Evolutionary conservation across 2,329 filamentous ascomycete genomes (phyloP), one percentile per base, ranked within the genome.

Genomic region (Aureobasidium sp.): DNA sequence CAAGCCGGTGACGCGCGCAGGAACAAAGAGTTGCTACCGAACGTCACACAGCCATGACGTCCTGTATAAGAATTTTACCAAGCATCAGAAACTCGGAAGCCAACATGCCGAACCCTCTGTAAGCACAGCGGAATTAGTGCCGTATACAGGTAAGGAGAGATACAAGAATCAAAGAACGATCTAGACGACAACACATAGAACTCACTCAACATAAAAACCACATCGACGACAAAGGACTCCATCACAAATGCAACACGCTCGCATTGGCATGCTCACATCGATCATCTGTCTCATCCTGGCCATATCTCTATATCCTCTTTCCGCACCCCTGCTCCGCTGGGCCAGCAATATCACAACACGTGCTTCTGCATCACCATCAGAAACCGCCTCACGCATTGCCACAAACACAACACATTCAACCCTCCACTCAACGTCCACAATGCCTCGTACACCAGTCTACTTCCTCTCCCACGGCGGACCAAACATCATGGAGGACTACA

Each of bases 401-500:
- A 46, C 40, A 25, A 46, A 6, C 19, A 35, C 19, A n/a, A 0
- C 13, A 17, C 19, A 23, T 9, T 35, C 53, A 19, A 31, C 9
- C 3, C 23, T 42, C 23, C 27, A 51, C 25, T 37, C 29, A 11
- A 57, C 19, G 11, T 45, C 37, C 19, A 63, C 49, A 21, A 67
- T 67, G 65, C 46, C 63, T 15, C 68, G 68, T 37, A 81, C 77
- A 11, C 80, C 79, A 11, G 73, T 81, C 53, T 82, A 81, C 64
- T 82, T 82, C 65, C 68, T 82, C 31, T 77, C 77, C 60, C 70
- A 73, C 57, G 70, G 77, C 15, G 78, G 77, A 73, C 87, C 86
- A 4, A 84, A 79, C 65, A 79, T 88, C 37, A 86, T 88, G 78
- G 55, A 60, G 51, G 45, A 88, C n/a, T 81, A 77, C 4, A 70